Base-by-base conservation (phyloP, 164 flowering plant genomes). In the Litsea cubeba region DNA sequence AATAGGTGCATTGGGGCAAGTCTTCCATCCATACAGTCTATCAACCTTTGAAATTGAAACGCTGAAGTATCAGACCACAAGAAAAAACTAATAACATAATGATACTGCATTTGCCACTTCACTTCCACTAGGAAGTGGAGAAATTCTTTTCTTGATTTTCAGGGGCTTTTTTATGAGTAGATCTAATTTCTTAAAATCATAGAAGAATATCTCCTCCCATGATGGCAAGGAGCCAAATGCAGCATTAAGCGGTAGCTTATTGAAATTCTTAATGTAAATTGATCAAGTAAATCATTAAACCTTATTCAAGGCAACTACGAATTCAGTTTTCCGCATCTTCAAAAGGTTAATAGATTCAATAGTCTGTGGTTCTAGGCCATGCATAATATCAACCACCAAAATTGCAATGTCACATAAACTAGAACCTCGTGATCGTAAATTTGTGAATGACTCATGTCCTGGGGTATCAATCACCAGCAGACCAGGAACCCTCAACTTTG, bases 361-460 rank as follows among this genome's bases (percentile, higher is more conserved):
- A 25, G 99, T 93, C 79, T 96, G 99, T 60, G 90, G 97, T 83
- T 96, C 99, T 74, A 96, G 81, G 35, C 99, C 98, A 78, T 96
- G 99, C 99, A 96, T 96, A 26, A 96, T 96, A 79, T 96, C 98
- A 73, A 96, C 98, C 70, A 96, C 99, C 83, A 96, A 79, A 78
- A 96, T 90, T 5, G 99, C 99, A 83, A 96, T 91, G 75, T 96
- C 99, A 84, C 99, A 96, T 78, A 96, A 81, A 49, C 98, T 92
- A 30, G 99, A 94, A 62, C 99, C 99, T 62, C 99, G 87, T 3
- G 99, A 93, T 17, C 99, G 78, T 71, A 96, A 83, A 80, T 96
- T 96, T 0, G 95, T 87, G 72, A 96, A 96, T 0, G 99, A 96
- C 66, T 94, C 99, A 51, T 96, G 99, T 3, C 99, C 99, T 14